phyloP scores from a whole-genome alignment of 768 basidiomycete species.

The Lactarius akahatsu region DNA sequence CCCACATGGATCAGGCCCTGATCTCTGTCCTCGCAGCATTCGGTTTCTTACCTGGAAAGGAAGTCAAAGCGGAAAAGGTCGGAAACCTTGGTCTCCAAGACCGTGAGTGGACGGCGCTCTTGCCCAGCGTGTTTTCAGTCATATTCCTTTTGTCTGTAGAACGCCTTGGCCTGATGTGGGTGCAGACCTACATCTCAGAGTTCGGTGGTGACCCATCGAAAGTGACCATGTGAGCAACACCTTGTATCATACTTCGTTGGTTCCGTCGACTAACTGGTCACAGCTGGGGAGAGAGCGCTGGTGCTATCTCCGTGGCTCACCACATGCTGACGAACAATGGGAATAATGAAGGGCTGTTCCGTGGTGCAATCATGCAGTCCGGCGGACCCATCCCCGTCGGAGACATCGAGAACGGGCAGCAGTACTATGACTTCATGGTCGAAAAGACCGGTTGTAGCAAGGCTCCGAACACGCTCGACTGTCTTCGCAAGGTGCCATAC shows the following conservation, averaged over 20 bases:
- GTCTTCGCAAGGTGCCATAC: constrained; percentile 43
- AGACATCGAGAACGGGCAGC: constrained; percentile 35
- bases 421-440: constrained; percentile 45
- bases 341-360: constrained; percentile 41
- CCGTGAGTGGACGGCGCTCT: constrained; percentile 41
- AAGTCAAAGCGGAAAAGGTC: constrained; percentile 51
- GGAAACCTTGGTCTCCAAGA: constrained; percentile 70
- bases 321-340: constrained; percentile 47
- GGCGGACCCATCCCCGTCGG: constrained; percentile 40
- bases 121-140: neutral
- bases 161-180: constrained; percentile 59
- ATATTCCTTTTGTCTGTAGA: constrained; percentile 37
- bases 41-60: constrained; percentile 52
- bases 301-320: constrained; percentile 47
- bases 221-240: constrained; percentile 52
- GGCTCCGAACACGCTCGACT: constrained; percentile 40
- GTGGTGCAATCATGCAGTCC: constrained; percentile 48
- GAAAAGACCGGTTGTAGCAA: constrained; percentile 39
- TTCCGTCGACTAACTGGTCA: constrained; percentile 9
- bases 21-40: constrained; percentile 36
- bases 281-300: constrained; percentile 55
- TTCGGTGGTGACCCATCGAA: constrained; percentile 67
- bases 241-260: constrained; percentile 5
- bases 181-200: constrained; percentile 59
- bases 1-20: neutral